Conservation (phyloP, 176 grass and related monocot genomes). For the Bonia amplexicaulis region DNA sequence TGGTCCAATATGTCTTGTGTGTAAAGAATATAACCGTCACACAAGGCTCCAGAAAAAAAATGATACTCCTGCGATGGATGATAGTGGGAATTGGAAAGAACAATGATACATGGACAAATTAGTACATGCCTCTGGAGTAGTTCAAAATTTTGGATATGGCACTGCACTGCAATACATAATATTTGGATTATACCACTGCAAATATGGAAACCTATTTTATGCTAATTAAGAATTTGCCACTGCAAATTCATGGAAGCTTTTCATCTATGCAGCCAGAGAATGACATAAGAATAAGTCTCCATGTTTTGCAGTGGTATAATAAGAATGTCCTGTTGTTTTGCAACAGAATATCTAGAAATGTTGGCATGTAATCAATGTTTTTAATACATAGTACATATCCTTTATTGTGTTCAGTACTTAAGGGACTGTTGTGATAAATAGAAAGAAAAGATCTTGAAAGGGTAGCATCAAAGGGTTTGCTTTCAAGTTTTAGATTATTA, state of each 20-base stretch:
- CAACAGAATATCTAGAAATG: not conserved
- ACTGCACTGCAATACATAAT: not conserved
- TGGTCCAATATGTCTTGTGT: slow-evolving; percentile 10
- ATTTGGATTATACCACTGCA: not conserved
- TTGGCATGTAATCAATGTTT: not conserved
- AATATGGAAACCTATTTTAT: not conserved
- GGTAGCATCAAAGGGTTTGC: not conserved
- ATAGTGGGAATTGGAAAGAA: not conserved
- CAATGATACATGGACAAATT: not conserved
- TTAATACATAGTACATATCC: not conserved
- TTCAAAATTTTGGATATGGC: not conserved
- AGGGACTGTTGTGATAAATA: not conserved
- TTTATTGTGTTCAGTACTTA: not conserved
- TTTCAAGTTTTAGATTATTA: not conserved
- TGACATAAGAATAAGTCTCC: not conserved
- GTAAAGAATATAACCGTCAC: slow-evolving; percentile 8
- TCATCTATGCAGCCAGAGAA: not conserved
- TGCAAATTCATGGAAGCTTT: slow-evolving; percentile 12
- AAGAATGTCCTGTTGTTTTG: not conserved
- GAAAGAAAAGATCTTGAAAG: not conserved
- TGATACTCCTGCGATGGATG: not conserved
- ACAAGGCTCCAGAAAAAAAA: not conserved
- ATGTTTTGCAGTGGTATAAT: not conserved
- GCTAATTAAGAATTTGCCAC: not conserved
- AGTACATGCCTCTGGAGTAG: not conserved